Base-by-base conservation (phyloP, 441 rosid species). In the Erodium chrysanthum region DNA sequence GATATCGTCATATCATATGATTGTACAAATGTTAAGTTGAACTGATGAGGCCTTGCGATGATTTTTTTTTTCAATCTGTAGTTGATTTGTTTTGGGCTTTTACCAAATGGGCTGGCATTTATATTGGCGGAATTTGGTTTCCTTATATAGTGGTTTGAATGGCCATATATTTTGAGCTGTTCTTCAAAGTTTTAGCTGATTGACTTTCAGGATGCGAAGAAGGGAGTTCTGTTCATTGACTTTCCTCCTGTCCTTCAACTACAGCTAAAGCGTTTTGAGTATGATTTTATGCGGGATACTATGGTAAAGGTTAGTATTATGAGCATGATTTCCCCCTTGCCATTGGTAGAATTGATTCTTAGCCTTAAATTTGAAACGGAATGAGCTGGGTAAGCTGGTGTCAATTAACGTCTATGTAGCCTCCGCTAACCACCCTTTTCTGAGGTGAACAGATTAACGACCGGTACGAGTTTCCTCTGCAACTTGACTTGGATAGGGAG, bases 181-280 rank as follows among this genome's bases (percentile, higher is more conserved):
- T 40, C 12, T 12, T 54, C 60, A 7, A 54, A 54, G 25, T 18
- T 54, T 18, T 1, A 18, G 21, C 21, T 71, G 42, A 31, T 27
- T 27, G 15, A 8, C 12, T 73, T 79, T 79, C 84, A 93, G 98
- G 98, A 92, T 82, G 98, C 98, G 31, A 88, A 78, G 82, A 92
- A 92, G 78, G 98, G 98, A 61, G 97, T 92, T 67, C 72, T 90
- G 29, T 92, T 92, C 71, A 86, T 86, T 25, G 98, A 92, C 78
- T 92, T 92, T 25, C 98, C 98, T 2, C 98, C 98, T 27, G 98
- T 92, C 62, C 98, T 92, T 82, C 98, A 92, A 75, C 94, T 92
- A 64, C 98, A 92, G 74, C 78, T 92, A 44, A 92, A 92, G 81
- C 87, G 98, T 27, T 92, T 92, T 83, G 98, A 90, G 72, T 92